These are phyloP conservation scores for Sporothrix variecibatus DNA, from an alignment of 2,329 filamentous ascomycete species.

Conservation along the genomic window DNA sequence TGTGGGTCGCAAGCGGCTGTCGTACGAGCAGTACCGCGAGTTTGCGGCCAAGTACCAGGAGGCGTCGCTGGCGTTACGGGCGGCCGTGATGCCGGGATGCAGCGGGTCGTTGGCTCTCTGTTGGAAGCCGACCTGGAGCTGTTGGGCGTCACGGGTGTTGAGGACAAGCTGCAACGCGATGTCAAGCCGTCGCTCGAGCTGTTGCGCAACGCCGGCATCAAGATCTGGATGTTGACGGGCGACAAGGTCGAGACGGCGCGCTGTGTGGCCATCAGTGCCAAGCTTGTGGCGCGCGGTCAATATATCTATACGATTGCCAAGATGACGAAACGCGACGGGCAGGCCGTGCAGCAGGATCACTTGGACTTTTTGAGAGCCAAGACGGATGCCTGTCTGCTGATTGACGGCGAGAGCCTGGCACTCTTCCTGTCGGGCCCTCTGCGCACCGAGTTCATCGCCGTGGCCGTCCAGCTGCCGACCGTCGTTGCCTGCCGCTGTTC, in stretches of 20 bases:
- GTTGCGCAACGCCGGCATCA: conserved; percentile 93
- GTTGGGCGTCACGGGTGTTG: conserved; percentile 94
- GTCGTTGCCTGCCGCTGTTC: conserved; percentile 97
- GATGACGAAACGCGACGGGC: conserved; percentile 79
- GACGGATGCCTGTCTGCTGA: conserved; percentile 82
- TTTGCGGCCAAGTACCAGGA: conserved; percentile 76
- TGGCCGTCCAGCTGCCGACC: conserved; percentile 83
- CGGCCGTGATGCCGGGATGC: conserved; percentile 75
- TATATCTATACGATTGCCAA: conserved; percentile 93
- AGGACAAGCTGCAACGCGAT: conserved; percentile 93
- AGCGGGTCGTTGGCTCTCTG: conserved; percentile 74
- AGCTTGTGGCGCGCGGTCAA: conserved; percentile 89
- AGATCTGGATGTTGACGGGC: conserved; percentile 99
- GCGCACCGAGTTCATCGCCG: conserved; percentile 79
- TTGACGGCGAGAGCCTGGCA: conserved; percentile 88
- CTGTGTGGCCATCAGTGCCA: conserved; percentile 92
- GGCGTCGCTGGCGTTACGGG: conserved; percentile 77
- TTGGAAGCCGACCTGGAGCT: conserved; percentile 89
- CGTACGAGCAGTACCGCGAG: conserved; percentile 73
- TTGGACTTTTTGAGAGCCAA: conserved; percentile 88
- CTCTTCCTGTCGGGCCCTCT: conserved; percentile 75
- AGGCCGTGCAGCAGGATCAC: conserved; percentile 69
- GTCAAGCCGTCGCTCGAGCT: conserved; percentile 95
- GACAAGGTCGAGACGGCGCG: conserved; percentile 98
- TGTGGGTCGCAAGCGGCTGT: conserved; percentile 87